Evolutionary conservation across 202 grass and related monocot species (phyloP), one percentile per base, ranked within the genome.

Genomic region (Eragrostis tef): DNA sequence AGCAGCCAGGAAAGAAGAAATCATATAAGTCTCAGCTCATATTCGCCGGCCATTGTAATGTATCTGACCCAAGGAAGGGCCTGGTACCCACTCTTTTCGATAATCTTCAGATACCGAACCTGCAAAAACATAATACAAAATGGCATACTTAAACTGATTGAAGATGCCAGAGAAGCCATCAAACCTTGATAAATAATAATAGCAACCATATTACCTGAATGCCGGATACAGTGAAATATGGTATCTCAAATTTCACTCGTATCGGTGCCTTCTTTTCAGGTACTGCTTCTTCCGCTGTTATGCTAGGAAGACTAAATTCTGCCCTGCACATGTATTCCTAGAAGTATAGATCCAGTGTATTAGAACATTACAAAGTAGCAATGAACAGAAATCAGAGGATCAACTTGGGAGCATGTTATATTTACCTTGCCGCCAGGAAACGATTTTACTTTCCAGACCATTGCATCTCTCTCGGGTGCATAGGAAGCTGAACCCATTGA

Each of bases 241-340:
- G 96, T 68, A 99, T 99, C 89, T 99, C 96, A 90, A 99, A 99
- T 83, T 99, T 99, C 85, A 99, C 90, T 59, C 92, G 90, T 71
- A 99, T 95, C 1, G 93, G 96, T 11, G 96, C 90, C 77, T 99
- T 99, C 88, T 93, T 99, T 90, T 99, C 96, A 70, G 87, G 85
- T 24, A 47, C 81, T 6, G 83, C 89, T 84, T 99, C 96, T 87
- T 99, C 93, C 1, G 93, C 93, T 46, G 85, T 90, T 85, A 99
- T 93, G 82, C 96, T 99, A 71, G 96, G 96, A 85, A 99, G 92
- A 89, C 93, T 99, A 78, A 99, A 93, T 71, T 99, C 96, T 2
- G 96, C 92, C 84, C 92, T 93, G 74, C 92, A 98, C 96, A 98
- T 95, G 74, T 98, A 98, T 82, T 98, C 96, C 96, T 98, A 88